Evolutionary conservation across 1,139 yeast species (phyloP).

Genomic region (Pichia inconspicua): DNA sequence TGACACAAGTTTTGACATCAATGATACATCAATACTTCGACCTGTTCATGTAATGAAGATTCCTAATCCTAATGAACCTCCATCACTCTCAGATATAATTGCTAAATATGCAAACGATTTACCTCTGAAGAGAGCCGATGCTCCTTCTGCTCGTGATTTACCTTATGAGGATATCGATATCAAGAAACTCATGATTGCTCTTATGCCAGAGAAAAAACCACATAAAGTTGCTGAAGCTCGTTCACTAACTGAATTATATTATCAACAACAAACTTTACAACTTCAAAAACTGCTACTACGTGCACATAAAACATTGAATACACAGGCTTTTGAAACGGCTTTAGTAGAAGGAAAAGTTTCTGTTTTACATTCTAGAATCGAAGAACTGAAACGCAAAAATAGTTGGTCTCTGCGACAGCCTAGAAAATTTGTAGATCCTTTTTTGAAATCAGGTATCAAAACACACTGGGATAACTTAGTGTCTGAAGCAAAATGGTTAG

Average conservation of each 20-base stretch:
- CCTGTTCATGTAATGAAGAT: background rate
- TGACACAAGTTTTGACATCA: background rate
- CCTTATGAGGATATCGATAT: slow-evolving; percentile 30
- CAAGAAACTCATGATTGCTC: slow-evolving; percentile 33
- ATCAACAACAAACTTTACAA: slow-evolving; percentile 82
- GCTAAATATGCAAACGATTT: slow-evolving; percentile 19
- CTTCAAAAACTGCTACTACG: slow-evolving; percentile 72
- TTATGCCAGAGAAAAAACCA: slow-evolving; percentile 41
- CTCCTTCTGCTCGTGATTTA: slow-evolving; percentile 24
- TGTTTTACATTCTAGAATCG: slow-evolving; percentile 86
- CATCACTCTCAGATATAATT: slow-evolving; percentile 25
- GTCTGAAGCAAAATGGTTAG: slow-evolving; percentile 83
- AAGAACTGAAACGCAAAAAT: slow-evolving; percentile 78
- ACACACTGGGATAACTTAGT: slow-evolving; percentile 69
- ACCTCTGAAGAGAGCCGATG: slow-evolving; percentile 22
- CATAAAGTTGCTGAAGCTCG: slow-evolving; percentile 46
- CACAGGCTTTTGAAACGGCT: slow-evolving; percentile 80
- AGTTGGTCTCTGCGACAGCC: slow-evolving; percentile 94
- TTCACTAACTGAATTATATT: slow-evolving; percentile 78
- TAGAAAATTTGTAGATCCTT: slow-evolving; percentile 61
- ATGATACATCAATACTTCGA: background rate
- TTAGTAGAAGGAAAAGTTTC: slow-evolving; percentile 89
- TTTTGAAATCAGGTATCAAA: slow-evolving; percentile 27
- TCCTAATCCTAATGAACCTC: slow-evolving; percentile 18
- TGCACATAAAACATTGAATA: slow-evolving; percentile 76